Evolutionary conservation across 345 rosid genomes (phyloP), one percentile per base, ranked within the genome.

Genomic region (Erodium maritimum): DNA sequence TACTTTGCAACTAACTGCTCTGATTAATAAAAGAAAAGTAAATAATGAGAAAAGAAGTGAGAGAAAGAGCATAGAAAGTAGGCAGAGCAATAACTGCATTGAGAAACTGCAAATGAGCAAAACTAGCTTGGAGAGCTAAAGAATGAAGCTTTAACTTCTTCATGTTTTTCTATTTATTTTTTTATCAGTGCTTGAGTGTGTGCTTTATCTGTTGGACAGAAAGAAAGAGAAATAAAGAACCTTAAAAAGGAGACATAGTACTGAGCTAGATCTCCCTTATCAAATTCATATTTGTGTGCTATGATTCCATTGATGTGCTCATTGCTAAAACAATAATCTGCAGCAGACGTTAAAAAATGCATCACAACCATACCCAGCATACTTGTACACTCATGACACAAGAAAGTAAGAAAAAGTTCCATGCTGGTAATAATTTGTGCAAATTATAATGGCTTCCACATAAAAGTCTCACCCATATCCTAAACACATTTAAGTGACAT

Each of bases 251-350:
- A 78, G 18, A 82, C 68, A 59, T 82, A 82, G 63, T 78, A 82
- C 54, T 70, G 75, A 64, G 83, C 84, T 54, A 85, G 71, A 78
- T 85, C 86, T 63, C 80, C 84, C 17, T 66, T 67, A 57, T 74
- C 76, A 73, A 82, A 78, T 23, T 69, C 75, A 70, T 70, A 80
- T 13, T 64, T 59, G 61, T 80, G 84, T 23, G 67, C 56, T 61
- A 82, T 78, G 58, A 85, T 82, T 75, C 56, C 78, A 75, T 82
- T 80, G 67, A 85, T 71, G 64, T 70, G 75, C 75, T 61, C 85
- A 71, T 82, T 85, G 80, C 86, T 85, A 46, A 82, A 75, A 75
- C 86, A 85, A 37, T 80, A 85, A 60, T 82, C 84, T 82, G 83
- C 75, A 72, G 23, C 48, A 61, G 12, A 66, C 17, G 66, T 57